Evolutionary conservation across 2,329 filamentous ascomycete genomes (phyloP), one percentile per base, ranked within the genome.

Genomic region (Fusarium protoensiforme): DNA sequence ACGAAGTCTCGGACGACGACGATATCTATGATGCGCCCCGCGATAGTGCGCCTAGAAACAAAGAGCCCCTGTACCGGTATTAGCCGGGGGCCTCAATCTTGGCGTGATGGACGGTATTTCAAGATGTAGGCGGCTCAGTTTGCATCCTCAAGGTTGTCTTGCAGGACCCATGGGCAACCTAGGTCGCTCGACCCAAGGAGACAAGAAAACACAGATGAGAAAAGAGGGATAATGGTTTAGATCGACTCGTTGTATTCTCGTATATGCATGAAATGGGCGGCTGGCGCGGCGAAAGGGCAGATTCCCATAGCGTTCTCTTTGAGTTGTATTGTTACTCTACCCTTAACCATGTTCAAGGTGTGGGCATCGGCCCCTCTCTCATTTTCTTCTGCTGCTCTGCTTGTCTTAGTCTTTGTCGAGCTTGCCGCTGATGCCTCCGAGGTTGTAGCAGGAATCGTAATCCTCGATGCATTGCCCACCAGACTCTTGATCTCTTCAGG

Each of bases 1-100:
- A 74, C 16, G 78, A 81, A n/a, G 76, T 77, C 31, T 80, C 77
- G 5, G 79, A 81, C 39, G 80, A 82, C 38, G 83, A 84, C 36
- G 83, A 85, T 57, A 75, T 85, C 43, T 86, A 86, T 63, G 81
- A 83, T 48, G 71, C 71, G 43, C 71, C 71, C 35, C 58, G 35
- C 29, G 70, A 68, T 35, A 78, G 82, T n/a, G 77, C 79, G 18
- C 77, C 80, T 22, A 84, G 81, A 74, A 80, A 75, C 63, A 84
- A 84, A 67, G 79, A 83, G 51, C 81, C 83, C 22, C 65, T 79
- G 43, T 81, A 82, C 64, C 80, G 81, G 48, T 82, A 83, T 63
- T 82, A 75, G 58, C 53, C 6, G 16, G 31, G 31, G 24, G 53
- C 10, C 33, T 58, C 51, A 36, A 10, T 33, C 20, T 31, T 29